Base-by-base conservation (phyloP, 2,329 filamentous ascomycete species). In the Akanthomyces dipterigenus region DNA sequence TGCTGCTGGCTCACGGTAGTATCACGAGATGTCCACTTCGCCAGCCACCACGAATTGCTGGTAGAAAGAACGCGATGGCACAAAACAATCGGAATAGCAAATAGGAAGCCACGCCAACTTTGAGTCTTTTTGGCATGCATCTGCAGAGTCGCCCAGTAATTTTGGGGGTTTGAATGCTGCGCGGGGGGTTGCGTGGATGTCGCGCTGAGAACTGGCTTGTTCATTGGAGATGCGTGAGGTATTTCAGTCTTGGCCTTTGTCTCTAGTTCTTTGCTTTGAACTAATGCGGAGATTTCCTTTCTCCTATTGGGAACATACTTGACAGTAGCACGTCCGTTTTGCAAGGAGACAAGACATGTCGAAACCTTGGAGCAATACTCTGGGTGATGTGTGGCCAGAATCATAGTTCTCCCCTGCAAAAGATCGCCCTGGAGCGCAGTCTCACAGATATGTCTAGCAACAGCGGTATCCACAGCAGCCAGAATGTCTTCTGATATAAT, bases 401-500 rank as follows among this genome's bases (percentile, higher is more conserved):
- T 64, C n/a, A 57, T 50, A 16, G 62, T 64, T 16, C 63, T 64
- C 6, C 60, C 63, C 24, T 28, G 34, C 2, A 57, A 24, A 16
- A 64, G 55, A n/a, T 54, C 20, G 5, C 62, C 62, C n/a, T 22
- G 22, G 9, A 63, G 38, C 3, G 58, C 58, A 31, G 48, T 20
- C 24, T 56, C 51, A 40, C 54, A 61, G 34, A 63, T 42, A 20
- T 48, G 45, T 42, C 50, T 60, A 18, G 57, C 62, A 28, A 60
- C 51, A 68, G 90, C 87, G 2, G 87, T 85, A 70, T 92, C 89
- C 16, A 91, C 82, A 3, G 88, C 84, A 67, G 85, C 88, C 71
- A 92, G 89, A 26, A 91, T 88, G 67, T 92, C 89, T 70, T 92
- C 89, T 61, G 91, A 76, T 18, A 91, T 76, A 1, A 92, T 75